Evolutionary conservation across 176 grass and related monocot genomes (phyloP), one percentile per base, ranked within the genome.

Genomic region (Raddia guianensis): DNA sequence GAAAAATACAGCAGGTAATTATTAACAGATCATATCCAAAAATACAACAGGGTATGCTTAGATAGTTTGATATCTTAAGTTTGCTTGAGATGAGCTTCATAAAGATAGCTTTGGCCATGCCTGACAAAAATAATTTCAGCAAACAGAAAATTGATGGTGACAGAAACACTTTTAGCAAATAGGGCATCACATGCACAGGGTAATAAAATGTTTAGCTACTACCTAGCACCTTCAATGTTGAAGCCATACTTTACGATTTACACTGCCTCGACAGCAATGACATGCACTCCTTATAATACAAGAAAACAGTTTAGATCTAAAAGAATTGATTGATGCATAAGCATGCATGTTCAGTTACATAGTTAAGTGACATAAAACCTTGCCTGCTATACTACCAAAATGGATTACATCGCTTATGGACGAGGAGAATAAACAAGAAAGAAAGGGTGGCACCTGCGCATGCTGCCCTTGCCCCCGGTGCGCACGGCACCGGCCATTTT

Each of bases 401-500:
- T 10, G 9, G 48, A 37, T 2, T 3, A 5, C 5, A 37, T 1
- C 44, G 4, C 42, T 48, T 6, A 14, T 27, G 45, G 5, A 71
- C 63, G 3, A 49, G 42, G 2, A 70, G 5, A 49, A 13, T 0
- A 10, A 81, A 18, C 21, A 64, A 48, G 43, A 13, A 27, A 8
- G 15, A 45, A 40, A 66, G 37, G 37, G 37, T 40, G 49, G 6
- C 9, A 93, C 91, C 91, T 84, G 83, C 91, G 91, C 70, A 93
- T 76, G 83, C 87, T 93, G 42, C 91, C 91, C 88, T 93, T 93
- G 64, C 91, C 91, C 6, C 91, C 91, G 0, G 91, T 93, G 87
- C 91, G 91, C 74, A 93, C 91, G 1, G 91, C 87, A 43, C 87
- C 84, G 5, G 91, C 91, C 91, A 93, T 93, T 83, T 87, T 93